phyloP scores from a whole-genome alignment of 1,139 yeast genomes.

The Diutina scorzettiae region DNA sequence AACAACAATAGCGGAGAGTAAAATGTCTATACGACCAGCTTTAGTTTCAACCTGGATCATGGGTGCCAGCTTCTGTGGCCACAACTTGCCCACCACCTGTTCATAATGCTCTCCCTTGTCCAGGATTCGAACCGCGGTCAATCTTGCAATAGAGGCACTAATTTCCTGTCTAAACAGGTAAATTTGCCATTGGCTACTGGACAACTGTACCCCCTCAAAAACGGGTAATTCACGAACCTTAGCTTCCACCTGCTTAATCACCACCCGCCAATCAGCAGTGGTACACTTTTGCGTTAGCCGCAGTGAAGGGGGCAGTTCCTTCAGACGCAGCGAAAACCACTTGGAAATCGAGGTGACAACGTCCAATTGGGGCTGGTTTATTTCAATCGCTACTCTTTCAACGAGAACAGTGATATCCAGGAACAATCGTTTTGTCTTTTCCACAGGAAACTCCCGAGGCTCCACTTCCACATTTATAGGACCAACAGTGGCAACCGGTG shows the following conservation, averaged over 20 bases:
- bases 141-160: too few species aligned
- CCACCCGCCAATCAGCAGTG: neutral
- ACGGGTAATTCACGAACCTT: neutral
- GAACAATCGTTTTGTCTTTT: neutral
- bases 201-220: neutral
- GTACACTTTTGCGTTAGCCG: neutral
- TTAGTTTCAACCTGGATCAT: neutral
- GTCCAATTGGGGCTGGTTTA: neutral
- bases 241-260: neutral
- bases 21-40: neutral
- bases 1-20: slow-evolving; percentile 14
- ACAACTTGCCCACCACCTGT: neutral
- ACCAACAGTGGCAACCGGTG: neutral
- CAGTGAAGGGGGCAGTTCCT: neutral
- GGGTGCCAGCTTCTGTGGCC: neutral
- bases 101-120: slow-evolving; percentile 15
- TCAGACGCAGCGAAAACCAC: too few species aligned
- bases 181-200: neutral
- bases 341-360: neutral
- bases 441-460: neutral
- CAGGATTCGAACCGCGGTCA: slow-evolving; percentile 7
- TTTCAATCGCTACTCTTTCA: neutral
- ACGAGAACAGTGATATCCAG: neutral
- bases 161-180: neutral
- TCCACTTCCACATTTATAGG: neutral